Conservation (phyloP, 495 filamentous ascomycete species). For the Aspergillus steynii region DNA sequence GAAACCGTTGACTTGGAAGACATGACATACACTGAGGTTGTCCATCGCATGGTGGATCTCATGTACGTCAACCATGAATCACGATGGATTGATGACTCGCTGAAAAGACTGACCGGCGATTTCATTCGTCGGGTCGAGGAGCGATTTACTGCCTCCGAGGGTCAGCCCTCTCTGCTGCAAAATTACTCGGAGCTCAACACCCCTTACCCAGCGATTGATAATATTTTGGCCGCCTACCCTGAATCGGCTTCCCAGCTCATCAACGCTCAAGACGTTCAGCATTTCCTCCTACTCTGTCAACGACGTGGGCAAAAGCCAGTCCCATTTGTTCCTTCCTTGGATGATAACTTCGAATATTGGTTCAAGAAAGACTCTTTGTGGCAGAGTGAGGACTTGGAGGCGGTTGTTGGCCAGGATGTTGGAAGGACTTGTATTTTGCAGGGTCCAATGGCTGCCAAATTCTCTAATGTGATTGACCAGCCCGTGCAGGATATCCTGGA, state of each 20-base stretch:
- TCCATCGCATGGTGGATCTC: constrained; percentile 90
- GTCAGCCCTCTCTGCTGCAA: constrained; percentile 75
- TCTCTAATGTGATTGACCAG: constrained; percentile 85
- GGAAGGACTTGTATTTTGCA: constrained; percentile 93
- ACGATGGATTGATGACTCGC: constrained; percentile 90
- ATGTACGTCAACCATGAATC: constrained; percentile 94
- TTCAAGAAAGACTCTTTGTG: constrained; percentile 99
- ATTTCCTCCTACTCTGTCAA: constrained; percentile 92
- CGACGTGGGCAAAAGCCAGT: constrained; percentile 93
- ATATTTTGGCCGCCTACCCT: constrained; percentile 78
- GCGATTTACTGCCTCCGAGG: constrained; percentile 70
- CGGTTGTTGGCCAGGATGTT: constrained; percentile 93
- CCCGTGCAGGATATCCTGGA: constrained; percentile 92
- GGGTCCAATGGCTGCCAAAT: constrained; percentile 89
- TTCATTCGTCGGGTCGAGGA: constrained; percentile 96
- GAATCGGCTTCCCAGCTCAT: constrained; percentile 88
- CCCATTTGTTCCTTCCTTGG: constrained; percentile 88
- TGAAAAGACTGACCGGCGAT: constrained; percentile 80
- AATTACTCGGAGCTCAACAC: constrained; percentile 84
- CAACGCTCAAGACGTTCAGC: constrained; percentile 94
- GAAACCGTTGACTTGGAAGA: constrained; percentile 92
- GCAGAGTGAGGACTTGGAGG: constrained; percentile 97
- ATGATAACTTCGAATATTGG: constrained; percentile 95
- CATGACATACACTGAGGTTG: constrained; percentile 95
- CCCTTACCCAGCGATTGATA: constrained; percentile 73